phyloP scores from a whole-genome alignment of 2,329 filamentous ascomycete genomes.

The Mycosphaerella sp. region DNA sequence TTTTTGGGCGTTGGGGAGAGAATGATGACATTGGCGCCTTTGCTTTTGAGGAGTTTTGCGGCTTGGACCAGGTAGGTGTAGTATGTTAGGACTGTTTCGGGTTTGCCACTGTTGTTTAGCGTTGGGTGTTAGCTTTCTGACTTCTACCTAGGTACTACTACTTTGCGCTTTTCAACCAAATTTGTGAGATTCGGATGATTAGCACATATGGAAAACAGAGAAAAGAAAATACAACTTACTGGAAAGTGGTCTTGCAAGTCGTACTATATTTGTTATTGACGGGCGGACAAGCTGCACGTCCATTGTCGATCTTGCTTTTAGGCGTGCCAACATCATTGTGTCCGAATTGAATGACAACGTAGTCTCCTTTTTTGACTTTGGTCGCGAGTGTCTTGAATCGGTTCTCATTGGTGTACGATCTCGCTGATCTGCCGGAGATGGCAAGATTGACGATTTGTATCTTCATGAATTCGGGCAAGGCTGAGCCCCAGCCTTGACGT shows the following conservation, averaged over 20 bases:
- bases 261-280: slow-evolving; percentile 51
- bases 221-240: slow-evolving; percentile 9
- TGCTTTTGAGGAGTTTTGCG: slow-evolving; percentile 47
- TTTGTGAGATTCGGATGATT: too few species aligned
- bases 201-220: too few species aligned
- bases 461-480: slow-evolving; percentile 49
- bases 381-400: slow-evolving; percentile 55
- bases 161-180: too few species aligned
- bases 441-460: slow-evolving; percentile 56
- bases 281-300: slow-evolving; percentile 51
- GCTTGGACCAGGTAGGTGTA: slow-evolving; percentile 55
- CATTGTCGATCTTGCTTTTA: slow-evolving; percentile 53
- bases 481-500: slow-evolving; percentile 55
- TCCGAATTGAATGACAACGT: slow-evolving; percentile 64
- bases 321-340: slow-evolving; percentile 60
- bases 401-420: slow-evolving; percentile 60
- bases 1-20: slow-evolving; percentile 57
- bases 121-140: background rate
- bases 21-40: slow-evolving; percentile 56
- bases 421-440: slow-evolving; percentile 58
- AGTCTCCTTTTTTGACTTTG: slow-evolving; percentile 52
- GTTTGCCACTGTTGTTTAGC: slow-evolving; percentile 7
- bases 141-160: background rate
- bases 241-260: slow-evolving; percentile 29
- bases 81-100: slow-evolving; percentile 56